Conservation (phyloP, 768 basidiomycete genomes). For the Lyophyllum shimeji region DNA sequence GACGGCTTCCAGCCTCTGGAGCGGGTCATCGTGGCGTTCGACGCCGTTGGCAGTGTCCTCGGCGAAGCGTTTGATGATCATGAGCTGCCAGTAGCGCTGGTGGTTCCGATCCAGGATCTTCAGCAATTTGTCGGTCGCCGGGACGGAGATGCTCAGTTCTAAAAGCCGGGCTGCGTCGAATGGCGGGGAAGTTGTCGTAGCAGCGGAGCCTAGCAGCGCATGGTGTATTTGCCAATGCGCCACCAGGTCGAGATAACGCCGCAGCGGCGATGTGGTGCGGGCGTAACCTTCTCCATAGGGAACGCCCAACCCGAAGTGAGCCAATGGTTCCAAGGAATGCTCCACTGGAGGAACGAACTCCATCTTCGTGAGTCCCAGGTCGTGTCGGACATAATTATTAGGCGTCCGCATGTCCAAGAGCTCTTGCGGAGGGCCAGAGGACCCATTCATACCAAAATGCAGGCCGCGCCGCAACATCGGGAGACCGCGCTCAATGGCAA, state of each 20-base stretch:
- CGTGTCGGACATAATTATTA: slow-evolving; percentile 42
- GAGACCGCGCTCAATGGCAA: slow-evolving; percentile 57
- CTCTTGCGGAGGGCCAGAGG: slow-evolving; percentile 35
- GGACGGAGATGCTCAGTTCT: slow-evolving; percentile 37
- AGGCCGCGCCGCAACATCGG: slow-evolving; percentile 63
- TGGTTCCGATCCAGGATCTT: slow-evolving; percentile 32
- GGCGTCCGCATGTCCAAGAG: slow-evolving; percentile 50
- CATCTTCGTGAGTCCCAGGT: slow-evolving; percentile 30
- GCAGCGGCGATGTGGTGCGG: slow-evolving; percentile 82
- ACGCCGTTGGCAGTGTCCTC: slow-evolving; percentile 24
- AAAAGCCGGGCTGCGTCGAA: slow-evolving; percentile 50
- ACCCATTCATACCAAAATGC: slow-evolving; percentile 27
- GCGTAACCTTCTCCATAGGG: slow-evolving; percentile 76
- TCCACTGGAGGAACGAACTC: slow-evolving; percentile 33
- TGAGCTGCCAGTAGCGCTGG: slow-evolving; percentile 30
- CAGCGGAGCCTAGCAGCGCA: slow-evolving; percentile 47
- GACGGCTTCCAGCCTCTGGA: slow-evolving; percentile 12
- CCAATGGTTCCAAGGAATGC: slow-evolving; percentile 53
- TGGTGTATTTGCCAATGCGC: slow-evolving; percentile 94
- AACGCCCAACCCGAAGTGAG: slow-evolving; percentile 73
- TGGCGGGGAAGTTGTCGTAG: slow-evolving; percentile 28
- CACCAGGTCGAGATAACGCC: slow-evolving; percentile 81
- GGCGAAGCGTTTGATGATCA: slow-evolving; percentile 38
- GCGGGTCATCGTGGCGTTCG: slow-evolving; percentile 9
- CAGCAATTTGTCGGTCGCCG: slow-evolving; percentile 31